Evolutionary conservation across 2,329 filamentous ascomycete species (phyloP), one percentile per base, ranked within the genome.

Genomic region (Paraphoma sp.): DNA sequence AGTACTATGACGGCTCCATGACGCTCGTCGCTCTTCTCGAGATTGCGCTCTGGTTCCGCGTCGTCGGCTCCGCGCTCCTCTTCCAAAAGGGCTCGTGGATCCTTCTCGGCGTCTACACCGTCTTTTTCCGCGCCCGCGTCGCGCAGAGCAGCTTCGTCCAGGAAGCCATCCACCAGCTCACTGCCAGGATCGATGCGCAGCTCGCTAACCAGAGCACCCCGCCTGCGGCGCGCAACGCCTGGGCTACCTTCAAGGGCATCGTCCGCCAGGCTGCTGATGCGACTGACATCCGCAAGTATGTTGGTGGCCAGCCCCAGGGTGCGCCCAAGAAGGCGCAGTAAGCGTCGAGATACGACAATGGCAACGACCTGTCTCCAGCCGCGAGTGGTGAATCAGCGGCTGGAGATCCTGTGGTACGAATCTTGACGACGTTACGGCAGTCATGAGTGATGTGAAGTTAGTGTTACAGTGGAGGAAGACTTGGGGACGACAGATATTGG

Each of bases 1-100:
- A 93, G 76, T 97, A 98, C 86, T 99, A 99, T 76, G 95, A 99
- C 77, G 82, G 87, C 59, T 96, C 92, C 79, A 99, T 99, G 95
- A 91, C 90, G 55, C 83, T 98, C 59, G 95, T 99, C 31, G 90
- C 94, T 38, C 82, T 84, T 45, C 90, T 99, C 56, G 95, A 99
- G 82, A 92, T 98, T 66, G 80, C 86, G 41, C 87, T 98, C 57
- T 96, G 93, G 89, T 82, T 90, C 78, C 92, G 95, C 72, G 82
- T 99, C 53, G 74, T 96, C 47, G 80, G 93, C 52, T 89, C 91
- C 31, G 92, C 92, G 60, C 80, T 98, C 62, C 83, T 96, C 67
- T 98, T 98, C 86, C 88, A 89, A 81, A 92, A 89, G 77, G 89
- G 92, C 67, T 95, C 92, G 62, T 97, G 94, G 92, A 88, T 97